These are phyloP conservation scores for Venturia pyrina DNA, from an alignment of 2,329 filamentous ascomycete genomes.

Conservation along the genomic window DNA sequence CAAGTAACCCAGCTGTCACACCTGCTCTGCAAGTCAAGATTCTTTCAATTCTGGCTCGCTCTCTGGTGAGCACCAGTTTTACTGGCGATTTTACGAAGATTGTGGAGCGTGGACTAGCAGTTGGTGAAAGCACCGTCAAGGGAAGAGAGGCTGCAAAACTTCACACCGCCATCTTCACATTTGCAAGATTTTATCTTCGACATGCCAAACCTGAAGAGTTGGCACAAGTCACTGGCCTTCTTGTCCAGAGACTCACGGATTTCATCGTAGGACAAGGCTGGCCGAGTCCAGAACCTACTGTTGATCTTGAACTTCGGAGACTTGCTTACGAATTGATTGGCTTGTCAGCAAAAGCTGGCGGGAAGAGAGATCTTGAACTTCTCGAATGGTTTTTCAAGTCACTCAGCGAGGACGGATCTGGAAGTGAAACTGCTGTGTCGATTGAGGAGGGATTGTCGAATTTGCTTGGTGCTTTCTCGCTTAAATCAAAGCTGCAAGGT, in stretches of 20 bases:
- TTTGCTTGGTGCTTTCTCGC: constrained; percentile 49
- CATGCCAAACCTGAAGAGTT: constrained; percentile 56
- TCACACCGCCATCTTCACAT: constrained; percentile 26
- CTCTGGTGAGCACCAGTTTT: constrained; percentile 4
- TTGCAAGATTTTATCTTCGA: constrained; percentile 76
- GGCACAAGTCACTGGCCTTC: constrained; percentile 56
- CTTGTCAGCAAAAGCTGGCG: constrained; percentile 58
- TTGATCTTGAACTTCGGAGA: constrained; percentile 55
- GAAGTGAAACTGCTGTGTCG: constrained; percentile 66
- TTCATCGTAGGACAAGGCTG: constrained; percentile 30
- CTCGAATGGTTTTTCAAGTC: constrained; percentile 76
- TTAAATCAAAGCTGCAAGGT: constrained; percentile 1
- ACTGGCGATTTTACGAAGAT: background rate
- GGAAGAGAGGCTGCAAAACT: constrained; percentile 9
- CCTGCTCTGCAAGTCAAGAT: constrained; percentile 63
- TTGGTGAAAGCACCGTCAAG: background rate
- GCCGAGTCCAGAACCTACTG: constrained; percentile 30
- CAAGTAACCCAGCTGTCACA: constrained; percentile 27
- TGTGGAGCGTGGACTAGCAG: background rate
- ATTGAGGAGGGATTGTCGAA: constrained; percentile 84
- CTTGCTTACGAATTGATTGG: constrained; percentile 89
- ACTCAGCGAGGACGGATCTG: constrained; percentile 66
- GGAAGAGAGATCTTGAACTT: constrained; percentile 43
- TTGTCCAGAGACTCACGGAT: constrained; percentile 37
- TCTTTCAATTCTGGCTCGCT: constrained; percentile 33